Evolutionary conservation across 345 rosid genomes (phyloP).

Genomic region (Murraya paniculata): DNA sequence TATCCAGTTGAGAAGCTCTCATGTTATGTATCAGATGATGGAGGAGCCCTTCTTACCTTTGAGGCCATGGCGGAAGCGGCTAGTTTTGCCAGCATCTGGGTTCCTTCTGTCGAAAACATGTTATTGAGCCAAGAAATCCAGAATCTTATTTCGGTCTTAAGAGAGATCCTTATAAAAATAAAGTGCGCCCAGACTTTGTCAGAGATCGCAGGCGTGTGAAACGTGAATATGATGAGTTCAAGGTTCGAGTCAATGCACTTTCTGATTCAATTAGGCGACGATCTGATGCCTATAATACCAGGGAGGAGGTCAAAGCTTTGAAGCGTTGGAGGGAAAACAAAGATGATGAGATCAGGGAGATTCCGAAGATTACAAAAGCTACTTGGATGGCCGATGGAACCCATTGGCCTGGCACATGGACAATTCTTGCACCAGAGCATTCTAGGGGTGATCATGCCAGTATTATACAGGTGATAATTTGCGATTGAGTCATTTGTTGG

Average conservation of each 20-base stretch:
- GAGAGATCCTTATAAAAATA: constrained; percentile 73
- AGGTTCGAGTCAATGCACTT: constrained; percentile 69
- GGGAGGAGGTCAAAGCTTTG: constrained; percentile 67
- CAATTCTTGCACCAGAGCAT: constrained; percentile 51
- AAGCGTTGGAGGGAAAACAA: constrained; percentile 51
- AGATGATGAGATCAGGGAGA: constrained; percentile 47
- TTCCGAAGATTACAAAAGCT: constrained; percentile 63
- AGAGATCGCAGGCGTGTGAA: constrained; percentile 67
- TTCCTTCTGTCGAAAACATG: constrained; percentile 83
- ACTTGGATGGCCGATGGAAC: constrained; percentile 90
- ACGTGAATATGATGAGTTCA: constrained; percentile 77
- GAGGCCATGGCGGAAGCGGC: constrained; percentile 97
- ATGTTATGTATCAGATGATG: constrained; percentile 83
- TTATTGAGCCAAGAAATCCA: constrained; percentile 74
- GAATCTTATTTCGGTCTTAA: constrained; percentile 74
- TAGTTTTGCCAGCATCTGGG: constrained; percentile 78
- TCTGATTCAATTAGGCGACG: constrained; percentile 65
- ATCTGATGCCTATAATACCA: constrained; percentile 73
- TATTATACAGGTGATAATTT: constrained; percentile 55
- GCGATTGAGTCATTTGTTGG: not conserved
- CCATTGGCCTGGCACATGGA: constrained; percentile 88
- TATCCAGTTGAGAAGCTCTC: constrained; percentile 81
- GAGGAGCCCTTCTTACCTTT: constrained; percentile 76
- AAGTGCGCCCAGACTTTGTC: constrained; percentile 69
- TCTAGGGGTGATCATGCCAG: constrained; percentile 80